Evolutionary conservation across 192 early-diverging fungal species (phyloP).

Genomic region (Glomus cerebriforme): DNA sequence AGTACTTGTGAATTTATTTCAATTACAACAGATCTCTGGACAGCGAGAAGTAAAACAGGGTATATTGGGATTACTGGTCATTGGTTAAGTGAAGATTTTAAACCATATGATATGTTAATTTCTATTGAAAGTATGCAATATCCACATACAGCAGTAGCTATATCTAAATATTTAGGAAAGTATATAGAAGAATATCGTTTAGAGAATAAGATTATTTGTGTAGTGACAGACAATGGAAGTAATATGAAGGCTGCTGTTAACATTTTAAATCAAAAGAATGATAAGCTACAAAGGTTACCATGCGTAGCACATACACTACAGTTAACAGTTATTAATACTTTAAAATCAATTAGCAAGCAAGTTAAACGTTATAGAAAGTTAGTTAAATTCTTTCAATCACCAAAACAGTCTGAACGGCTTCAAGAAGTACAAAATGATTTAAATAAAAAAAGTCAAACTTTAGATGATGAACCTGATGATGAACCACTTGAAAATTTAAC

Average conservation of each 20-base stretch:
- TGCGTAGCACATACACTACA: background rate
- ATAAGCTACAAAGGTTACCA: background rate
- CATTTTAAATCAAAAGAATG: background rate
- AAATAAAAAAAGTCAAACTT: too few species aligned
- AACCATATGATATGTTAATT: background rate
- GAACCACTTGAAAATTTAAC: background rate
- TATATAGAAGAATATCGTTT: background rate
- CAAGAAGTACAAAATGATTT: too few species aligned
- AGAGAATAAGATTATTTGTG: background rate
- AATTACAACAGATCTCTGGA: conserved; percentile 15
- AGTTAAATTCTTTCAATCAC: background rate
- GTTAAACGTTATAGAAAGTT: background rate
- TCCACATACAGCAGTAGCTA: background rate
- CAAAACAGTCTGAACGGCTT: background rate
- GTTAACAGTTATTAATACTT: background rate
- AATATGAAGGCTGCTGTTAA: background rate
- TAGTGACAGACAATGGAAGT: background rate
- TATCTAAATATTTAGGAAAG: background rate
- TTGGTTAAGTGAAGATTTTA: background rate
- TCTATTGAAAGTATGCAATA: background rate
- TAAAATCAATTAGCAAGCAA: background rate
- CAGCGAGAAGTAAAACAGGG: background rate
- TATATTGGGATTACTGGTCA: conserved; percentile 1
- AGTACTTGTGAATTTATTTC: background rate
- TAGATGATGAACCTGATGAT: background rate